Conservation (phyloP, 1,284 basidiomycete genomes). For the Malassezia cuniculi region DNA sequence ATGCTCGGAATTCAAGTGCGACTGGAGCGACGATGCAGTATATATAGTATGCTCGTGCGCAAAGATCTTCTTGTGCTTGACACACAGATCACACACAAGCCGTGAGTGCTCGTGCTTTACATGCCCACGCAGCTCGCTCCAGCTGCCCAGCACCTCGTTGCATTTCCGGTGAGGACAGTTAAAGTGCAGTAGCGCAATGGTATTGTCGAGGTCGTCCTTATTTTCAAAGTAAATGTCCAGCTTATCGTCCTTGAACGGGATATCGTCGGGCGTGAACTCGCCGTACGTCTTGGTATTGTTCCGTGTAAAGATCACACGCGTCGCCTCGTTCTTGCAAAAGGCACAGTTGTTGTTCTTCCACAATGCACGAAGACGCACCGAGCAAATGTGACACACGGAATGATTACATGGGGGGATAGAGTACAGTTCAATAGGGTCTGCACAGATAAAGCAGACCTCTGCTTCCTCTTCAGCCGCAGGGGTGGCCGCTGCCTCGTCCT, state of each 20-base stretch:
- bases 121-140: conserved; percentile 76
- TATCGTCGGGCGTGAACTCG: conserved; percentile 25
- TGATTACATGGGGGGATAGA: conserved; percentile 82
- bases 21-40: conserved; percentile 55
- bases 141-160: conserved; percentile 68
- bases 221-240: conserved; percentile 76
- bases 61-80: conserved; percentile 83
- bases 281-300: conserved; percentile 48
- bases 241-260: conserved; percentile 36
- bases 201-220: conserved; percentile 85
- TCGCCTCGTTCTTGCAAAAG: conserved; percentile 86
- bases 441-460: conserved; percentile 82
- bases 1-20: conserved; percentile 65
- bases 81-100: conserved; percentile 67
- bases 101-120: conserved; percentile 62
- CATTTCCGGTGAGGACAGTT: conserved; percentile 51
- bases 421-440: conserved; percentile 82
- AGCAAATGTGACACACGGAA: conserved; percentile 80
- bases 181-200: conserved; percentile 69
- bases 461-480: conserved; percentile 15
- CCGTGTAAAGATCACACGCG: conserved; percentile 66
- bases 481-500: conserved; percentile 6
- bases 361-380: conserved; percentile 73
- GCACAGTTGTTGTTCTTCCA: conserved; percentile 80
- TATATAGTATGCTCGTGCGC: conserved; percentile 86